Conservation (phyloP, 2,329 filamentous ascomycete genomes). For the Calonectria hawksworthii region DNA sequence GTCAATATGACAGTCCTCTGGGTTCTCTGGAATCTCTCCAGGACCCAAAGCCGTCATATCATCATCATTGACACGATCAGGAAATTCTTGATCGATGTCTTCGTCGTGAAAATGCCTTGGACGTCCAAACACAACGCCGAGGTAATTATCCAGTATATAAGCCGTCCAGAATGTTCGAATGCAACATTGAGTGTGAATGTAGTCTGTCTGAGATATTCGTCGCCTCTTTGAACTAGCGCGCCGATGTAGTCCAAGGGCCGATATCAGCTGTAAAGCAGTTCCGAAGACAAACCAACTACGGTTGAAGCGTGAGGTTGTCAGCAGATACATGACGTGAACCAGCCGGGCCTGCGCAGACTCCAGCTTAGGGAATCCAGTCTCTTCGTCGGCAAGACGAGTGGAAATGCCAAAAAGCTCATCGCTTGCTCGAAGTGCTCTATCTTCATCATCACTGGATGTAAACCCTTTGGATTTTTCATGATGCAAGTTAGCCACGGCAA, state of each 20-base stretch:
- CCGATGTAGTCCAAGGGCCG: constrained; percentile 56
- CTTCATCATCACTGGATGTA: constrained; percentile 42
- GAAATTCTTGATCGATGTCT: constrained; percentile 74
- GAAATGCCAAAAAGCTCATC: constrained; percentile 61
- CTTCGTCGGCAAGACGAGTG: constrained; percentile 57
- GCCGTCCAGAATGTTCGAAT: constrained; percentile 73
- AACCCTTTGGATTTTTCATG: constrained; percentile 54
- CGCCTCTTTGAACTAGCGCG: constrained; percentile 39
- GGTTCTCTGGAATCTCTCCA: constrained; percentile 43
- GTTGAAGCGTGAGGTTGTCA: constrained; percentile 71
- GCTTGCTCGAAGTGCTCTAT: constrained; percentile 45
- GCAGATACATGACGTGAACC: constrained; percentile 70
- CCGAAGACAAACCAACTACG: constrained; percentile 74
- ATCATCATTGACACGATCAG: constrained; percentile 68
- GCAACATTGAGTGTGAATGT: constrained; percentile 64
- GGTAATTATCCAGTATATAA: constrained; percentile 73
- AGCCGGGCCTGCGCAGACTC: constrained; percentile 71
- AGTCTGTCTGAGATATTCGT: constrained; percentile 48
- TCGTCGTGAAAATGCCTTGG: constrained; percentile 73
- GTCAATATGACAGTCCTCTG: constrained; percentile 64
- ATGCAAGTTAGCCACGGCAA: constrained; percentile 62
- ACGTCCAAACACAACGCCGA: constrained; percentile 73
- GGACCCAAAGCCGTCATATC: constrained; percentile 63
- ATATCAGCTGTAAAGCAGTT: constrained; percentile 66
- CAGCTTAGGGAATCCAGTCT: constrained; percentile 66